These are phyloP conservation scores for Nepenthes mirabilis DNA, from an alignment of 148 eudicot species.

Conservation along the genomic window DNA sequence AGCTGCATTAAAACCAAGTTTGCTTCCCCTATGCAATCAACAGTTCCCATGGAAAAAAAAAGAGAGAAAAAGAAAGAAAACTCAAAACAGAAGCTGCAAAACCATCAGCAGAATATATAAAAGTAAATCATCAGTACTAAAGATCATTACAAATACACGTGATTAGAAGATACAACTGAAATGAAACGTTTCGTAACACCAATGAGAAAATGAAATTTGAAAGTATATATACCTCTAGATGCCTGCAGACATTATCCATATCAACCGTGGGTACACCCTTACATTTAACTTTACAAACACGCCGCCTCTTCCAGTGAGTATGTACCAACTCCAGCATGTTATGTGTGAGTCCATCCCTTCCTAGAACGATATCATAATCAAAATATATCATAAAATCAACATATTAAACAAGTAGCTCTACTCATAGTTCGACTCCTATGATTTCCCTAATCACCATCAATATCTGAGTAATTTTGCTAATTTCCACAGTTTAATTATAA, in stretches of 20 bases:
- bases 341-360: constrained; percentile 93
- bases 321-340: constrained; percentile 94
- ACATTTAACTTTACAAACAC: constrained; percentile 89
- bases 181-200: no score
- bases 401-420: background rate
- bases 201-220: background rate
- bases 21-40: no score
- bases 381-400: constrained; percentile 2
- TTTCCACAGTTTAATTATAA: background rate
- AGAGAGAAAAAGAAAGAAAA: no score
- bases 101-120: no score
- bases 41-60: no score
- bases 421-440: no score
- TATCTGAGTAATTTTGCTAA: background rate
- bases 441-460: no score
- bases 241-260: constrained; percentile 77
- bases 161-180: no score
- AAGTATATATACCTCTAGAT: constrained; percentile 55
- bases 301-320: constrained; percentile 76
- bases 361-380: constrained; percentile 23
- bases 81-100: no score
- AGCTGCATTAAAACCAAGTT: no score
- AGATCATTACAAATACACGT: no score
- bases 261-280: constrained; percentile 96
- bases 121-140: no score